Evolutionary conservation across 441 rosid genomes (phyloP), one percentile per base, ranked within the genome.

Genomic region (Croton setiger): DNA sequence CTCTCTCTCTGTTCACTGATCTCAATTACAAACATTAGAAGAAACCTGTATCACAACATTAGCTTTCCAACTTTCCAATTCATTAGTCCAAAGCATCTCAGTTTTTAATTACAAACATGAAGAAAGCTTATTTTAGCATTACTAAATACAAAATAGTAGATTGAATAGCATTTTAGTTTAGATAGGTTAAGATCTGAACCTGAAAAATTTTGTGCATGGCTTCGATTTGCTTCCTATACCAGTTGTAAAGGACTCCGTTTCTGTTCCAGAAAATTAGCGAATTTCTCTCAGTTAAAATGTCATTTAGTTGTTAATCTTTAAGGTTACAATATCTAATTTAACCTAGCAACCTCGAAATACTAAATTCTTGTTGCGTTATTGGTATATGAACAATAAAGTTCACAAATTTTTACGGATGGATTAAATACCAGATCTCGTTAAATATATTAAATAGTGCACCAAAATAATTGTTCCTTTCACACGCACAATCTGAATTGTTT

Each of bases 191-290:
- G 92, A 89, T 87, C 79, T 75, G 85, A 89, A 89, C 99, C 99
- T 94, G 99, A 92, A 94, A 94, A 94, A 94, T 89, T 94, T 94
- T 84, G 99, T 94, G 99, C 99, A 94, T 83, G 99, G 98, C 99
- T 95, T 95, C 93, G 97, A 90, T 92, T 95, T 95, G 99, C 98
- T 95, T 95, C 98, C 99, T 95, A 95, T 82, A 94, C 96, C 98
- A 90, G 93, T 81, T 85, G 97, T 64, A 84, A 81, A 78, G 86
- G 91, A 83, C 86, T 92, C 97, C 96, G 75, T 81, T 84, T 88
- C 90, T 89, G 92, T 86, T 84, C 71, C 86, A 87, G 75, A 80
- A 85, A 82, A 88, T 86, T 88, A 83, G 81, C 75, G 85, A 72
- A 82, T 72, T 78, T 75, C 59, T 80, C 78, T 83, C 84, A 80